Evolutionary conservation across 148 eudicot genomes (phyloP), one percentile per base, ranked within the genome.

Genomic region (Diospyros kaki): DNA sequence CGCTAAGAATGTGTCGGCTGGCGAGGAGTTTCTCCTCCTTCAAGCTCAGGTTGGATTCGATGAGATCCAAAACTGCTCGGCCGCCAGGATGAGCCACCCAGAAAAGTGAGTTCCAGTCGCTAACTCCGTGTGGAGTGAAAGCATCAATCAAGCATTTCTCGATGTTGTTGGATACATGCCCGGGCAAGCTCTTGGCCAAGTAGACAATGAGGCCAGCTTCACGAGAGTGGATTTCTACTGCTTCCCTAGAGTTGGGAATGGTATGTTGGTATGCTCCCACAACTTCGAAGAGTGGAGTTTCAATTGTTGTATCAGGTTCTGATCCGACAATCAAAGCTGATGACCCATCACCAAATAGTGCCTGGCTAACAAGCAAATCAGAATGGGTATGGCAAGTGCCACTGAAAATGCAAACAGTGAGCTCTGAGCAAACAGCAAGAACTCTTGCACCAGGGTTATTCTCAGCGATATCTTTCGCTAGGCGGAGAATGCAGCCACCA

Each of bases 281-380:
- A 6, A 78, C 6, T 40, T 78, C 51, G 28, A 78, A 78, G n/a
- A 78, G n/a, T 2, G 76, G 72, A 4, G 17, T 13, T 13, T 78
- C 76, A 3, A 48, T 43, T 9, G 4, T 12, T 0, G 39, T 38
- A 40, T 69, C 69, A 1, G 74, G 79, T 39, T 77, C 69, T 5
- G 66, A 42, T 13, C 81, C 76, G 5, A 78, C 63, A 6, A 78
- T 78, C 0, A 58, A 13, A 2, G 76, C 76, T 0, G 66, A 76
- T 4, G 81, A 76, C 1, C 81, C 81, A 11, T 78, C 81, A 1
- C 81, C 76, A 11, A 78, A 78, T 2, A 78, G 12, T 0, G 76
- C 67, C 2, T 72, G 64, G 14, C 76, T 72, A 2, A 72, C 66
- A 2, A 78, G 72, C 10, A 41, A 58, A 40, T 78, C 76, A 4